A percentile compares a stretch with the other conserved stretches of the same genome.
Conservation (phyloP, 345 rosid genomes). For the Excoecaria cochinchinensis region DNA sequence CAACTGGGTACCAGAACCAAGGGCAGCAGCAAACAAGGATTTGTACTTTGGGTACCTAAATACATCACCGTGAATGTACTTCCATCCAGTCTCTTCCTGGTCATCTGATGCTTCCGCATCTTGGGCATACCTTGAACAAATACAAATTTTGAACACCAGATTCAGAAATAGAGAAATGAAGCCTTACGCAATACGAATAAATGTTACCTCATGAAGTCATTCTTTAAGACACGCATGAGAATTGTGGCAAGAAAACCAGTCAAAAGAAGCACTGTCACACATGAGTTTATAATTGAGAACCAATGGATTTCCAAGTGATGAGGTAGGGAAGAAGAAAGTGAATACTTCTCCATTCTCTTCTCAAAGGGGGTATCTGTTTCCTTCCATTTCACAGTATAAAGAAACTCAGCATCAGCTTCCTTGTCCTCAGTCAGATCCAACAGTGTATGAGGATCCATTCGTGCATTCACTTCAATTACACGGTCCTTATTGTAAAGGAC, state of each 20-base stretch:
- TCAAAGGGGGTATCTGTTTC: conserved; percentile 76
- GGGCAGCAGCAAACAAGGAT: conserved; percentile 70
- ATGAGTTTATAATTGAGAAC: conserved; percentile 86
- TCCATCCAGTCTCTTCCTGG: conserved; percentile 92
- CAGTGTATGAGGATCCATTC: conserved; percentile 60
- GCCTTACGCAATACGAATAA: background rate
- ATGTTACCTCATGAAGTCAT: conserved; percentile 83
- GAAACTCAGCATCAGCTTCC: conserved; percentile 69
- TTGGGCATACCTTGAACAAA: conserved; percentile 38
- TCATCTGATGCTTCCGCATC: conserved; percentile 85
- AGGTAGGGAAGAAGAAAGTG: conserved; percentile 76
- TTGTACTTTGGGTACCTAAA: conserved; percentile 68
- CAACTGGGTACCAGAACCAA: conserved; percentile 74
- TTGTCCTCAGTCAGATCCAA: conserved; percentile 78
- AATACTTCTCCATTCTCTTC: conserved; percentile 86
- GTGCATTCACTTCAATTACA: conserved; percentile 67
- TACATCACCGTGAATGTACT: conserved; percentile 79
- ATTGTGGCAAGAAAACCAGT: conserved; percentile 90
- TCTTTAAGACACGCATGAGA: conserved; percentile 85
- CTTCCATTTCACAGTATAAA: conserved; percentile 86
- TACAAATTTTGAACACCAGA: too few relatives aligned
- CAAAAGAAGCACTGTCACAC: conserved; percentile 83
- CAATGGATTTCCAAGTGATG: conserved; percentile 91
- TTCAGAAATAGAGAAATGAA: too few relatives aligned
- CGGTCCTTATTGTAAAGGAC: conserved; percentile 68